Evolutionary conservation across 345 rosid genomes (phyloP), one percentile per base, ranked within the genome.

Genomic region (Dovyalis caffra): DNA sequence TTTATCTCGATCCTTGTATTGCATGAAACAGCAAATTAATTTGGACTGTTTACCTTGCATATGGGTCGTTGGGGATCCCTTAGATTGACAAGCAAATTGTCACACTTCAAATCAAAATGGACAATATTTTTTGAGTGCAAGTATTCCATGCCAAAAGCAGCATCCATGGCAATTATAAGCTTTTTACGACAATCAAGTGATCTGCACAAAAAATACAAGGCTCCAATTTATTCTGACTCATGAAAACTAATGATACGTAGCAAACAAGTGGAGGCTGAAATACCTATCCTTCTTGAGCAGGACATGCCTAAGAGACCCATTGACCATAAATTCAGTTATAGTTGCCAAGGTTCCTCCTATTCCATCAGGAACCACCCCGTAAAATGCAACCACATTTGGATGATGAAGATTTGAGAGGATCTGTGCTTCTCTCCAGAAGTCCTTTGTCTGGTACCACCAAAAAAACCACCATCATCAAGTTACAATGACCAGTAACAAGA

Each of bases 381-480:
- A 90, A 78, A 90, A 88, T 61, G 92, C 92, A 71, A 90, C 91
- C 37, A 90, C 95, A 18, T 90, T 90, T 38, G 95, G 95, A 71
- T 88, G 92, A 79, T 88, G 95, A 70, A 90, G 91, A 80, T 84
- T 87, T 77, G 95, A 87, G 38, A 90, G 91, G 80, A 87, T 90
- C 10, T 86, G 92, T 66, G 95, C 95, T 78, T 90, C 95, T 71
- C 92, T 87, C 95, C 95, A 90, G 77, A 90, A 88, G 76, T 88
- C 91, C 76, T 87, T 86, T 34, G 84, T 83, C 95, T 88, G 80
- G 66, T 71, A 53, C 31, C 69, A 43, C 18, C 72, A 74, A 68
- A 76, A 64, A 4, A 66, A 35, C 43, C 31, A 65, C 70, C 66
- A 81, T 75, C 45, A 58, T 76, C 35, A 37, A 29, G 43, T 56